Conservation (phyloP, 805 yeast genomes). For the Candida ponderosae region DNA sequence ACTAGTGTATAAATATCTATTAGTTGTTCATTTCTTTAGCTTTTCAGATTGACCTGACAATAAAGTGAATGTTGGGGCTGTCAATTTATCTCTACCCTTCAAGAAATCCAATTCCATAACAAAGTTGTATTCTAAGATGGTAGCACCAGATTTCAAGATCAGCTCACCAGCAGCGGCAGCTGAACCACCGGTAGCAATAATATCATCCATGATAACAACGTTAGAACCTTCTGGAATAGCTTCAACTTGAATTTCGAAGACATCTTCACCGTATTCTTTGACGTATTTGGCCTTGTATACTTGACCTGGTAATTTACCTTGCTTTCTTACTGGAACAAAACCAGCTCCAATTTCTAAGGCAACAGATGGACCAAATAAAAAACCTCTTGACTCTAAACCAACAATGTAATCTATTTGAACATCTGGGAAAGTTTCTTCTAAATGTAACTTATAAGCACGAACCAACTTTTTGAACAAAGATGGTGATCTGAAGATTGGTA, state of each 20-base stretch:
- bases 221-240: slow-evolving; percentile 74
- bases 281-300: slow-evolving; percentile 60
- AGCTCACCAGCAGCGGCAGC: slow-evolving; percentile 91
- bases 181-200: slow-evolving; percentile 97
- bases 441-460: slow-evolving; percentile 70
- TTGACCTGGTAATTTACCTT: slow-evolving; percentile 92
- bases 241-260: slow-evolving; percentile 79
- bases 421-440: slow-evolving; percentile 46
- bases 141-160: slow-evolving; percentile 57
- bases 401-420: slow-evolving; percentile 78
- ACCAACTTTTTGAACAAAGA: slow-evolving; percentile 71
- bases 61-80: slow-evolving; percentile 84
- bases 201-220: slow-evolving; percentile 88
- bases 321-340: slow-evolving; percentile 91
- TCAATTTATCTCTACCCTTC: slow-evolving; percentile 84
- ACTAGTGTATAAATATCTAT: background rate
- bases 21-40: slow-evolving; percentile 23
- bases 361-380: slow-evolving; percentile 90
- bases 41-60: slow-evolving; percentile 72
- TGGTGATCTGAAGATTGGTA: slow-evolving; percentile 88
- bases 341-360: slow-evolving; percentile 87
- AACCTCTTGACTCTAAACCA: slow-evolving; percentile 96
- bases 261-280: slow-evolving; percentile 92
- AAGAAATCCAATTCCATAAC: slow-evolving; percentile 93
- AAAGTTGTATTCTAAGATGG: slow-evolving; percentile 73